Evolutionary conservation across 768 basidiomycete species (phyloP), one percentile per base, ranked within the genome.

Genomic region (Xanthoconium stramineum): DNA sequence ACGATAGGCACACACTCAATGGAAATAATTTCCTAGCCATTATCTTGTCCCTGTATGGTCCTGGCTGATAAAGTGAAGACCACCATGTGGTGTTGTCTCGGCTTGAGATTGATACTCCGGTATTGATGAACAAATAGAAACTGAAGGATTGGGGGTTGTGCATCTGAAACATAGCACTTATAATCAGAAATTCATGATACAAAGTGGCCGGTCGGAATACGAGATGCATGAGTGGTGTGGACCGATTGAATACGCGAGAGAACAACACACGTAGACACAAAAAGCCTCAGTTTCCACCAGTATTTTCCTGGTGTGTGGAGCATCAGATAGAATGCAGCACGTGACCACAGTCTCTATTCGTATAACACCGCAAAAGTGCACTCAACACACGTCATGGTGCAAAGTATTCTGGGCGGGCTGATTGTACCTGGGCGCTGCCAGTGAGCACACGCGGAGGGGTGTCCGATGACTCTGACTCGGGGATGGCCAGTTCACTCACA

Each of bases 221-320:
- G 53, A 52, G 43, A 19, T 12, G n/a, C 24, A 7, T 33, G 43
- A 20, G 45, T 35, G 43, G 50, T 28, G 43, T 45, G 28, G 28
- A 29, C 33, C 3, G 33, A 24, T 24, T 24, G 4, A 24, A 24
- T 4, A 4, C 24, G 4, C 24, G 24, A 24, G 36, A 19, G 35
- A 37, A 1, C 32, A 42, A n/a, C 39, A 40, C 55, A 45, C 55
- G 58, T 61, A 55, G 49, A 46, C 20, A 15, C 37, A 29, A 32
- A 48, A 37, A 6, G 30, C 38, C 29, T 13, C 13, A 13, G 11
- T 35, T 35, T 1, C 33, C 33, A 35, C 33, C 33, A 35, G 33
- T 12, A 20, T 47, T 56, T 15, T 5, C 24, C 17, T 17, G 24
- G 9, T 1, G 15, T 24, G 30, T 24, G 24, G 4, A 24, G 24